phyloP scores from a whole-genome alignment of 495 filamentous ascomycete species.

The Tuber umbilicatum region DNA sequence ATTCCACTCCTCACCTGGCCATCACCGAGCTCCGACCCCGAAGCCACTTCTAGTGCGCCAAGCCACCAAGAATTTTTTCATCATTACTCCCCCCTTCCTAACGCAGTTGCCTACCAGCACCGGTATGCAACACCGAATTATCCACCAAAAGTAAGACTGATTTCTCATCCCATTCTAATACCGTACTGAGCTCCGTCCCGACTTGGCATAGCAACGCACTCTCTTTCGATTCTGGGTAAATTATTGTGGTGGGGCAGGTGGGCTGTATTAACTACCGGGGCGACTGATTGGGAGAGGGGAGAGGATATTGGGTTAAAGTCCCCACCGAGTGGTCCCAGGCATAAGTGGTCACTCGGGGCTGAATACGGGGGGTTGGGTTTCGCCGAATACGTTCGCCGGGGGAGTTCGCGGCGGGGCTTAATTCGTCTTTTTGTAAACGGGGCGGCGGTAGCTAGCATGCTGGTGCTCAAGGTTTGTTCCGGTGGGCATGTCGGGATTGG shows the following conservation, averaged over 20 bases:
- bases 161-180: neutral
- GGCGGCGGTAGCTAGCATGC: neutral
- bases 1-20: neutral
- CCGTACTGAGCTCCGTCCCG: neutral
- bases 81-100: neutral
- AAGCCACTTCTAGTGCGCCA: neutral
- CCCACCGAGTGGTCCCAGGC: neutral
- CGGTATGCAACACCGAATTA: neutral
- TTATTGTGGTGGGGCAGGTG: neutral
- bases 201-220: too few species aligned
- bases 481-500: neutral
- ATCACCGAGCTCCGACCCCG: neutral
- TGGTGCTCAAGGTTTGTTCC: neutral
- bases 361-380: neutral
- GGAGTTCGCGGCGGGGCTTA: neutral
- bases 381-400: neutral
- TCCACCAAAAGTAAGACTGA: neutral
- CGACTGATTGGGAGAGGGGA: neutral
- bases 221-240: neutral
- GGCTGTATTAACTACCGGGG: neutral
- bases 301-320: neutral
- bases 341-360: neutral
- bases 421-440: neutral
- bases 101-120: neutral
- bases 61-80: neutral